Evolutionary conservation across 108 stramenopile species (phyloP).

Genomic region (Fistulifera pelliculosa): DNA sequence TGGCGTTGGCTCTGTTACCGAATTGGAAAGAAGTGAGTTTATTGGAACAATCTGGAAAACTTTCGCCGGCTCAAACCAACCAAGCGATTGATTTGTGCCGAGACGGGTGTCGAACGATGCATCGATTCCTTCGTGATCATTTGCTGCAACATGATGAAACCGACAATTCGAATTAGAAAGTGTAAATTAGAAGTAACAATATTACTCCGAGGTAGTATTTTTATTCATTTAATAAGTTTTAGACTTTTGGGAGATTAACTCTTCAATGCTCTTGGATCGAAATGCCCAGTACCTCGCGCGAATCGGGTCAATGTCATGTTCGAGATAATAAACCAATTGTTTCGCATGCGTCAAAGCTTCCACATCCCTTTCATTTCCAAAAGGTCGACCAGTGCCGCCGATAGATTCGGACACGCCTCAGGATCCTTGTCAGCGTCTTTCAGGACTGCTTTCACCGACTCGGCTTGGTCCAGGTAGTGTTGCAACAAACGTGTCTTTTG

Average conservation of each 20-base stretch:
- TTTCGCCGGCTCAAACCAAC: constrained; percentile 29
- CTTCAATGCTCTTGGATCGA: constrained; percentile 22
- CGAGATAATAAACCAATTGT: constrained; percentile 14
- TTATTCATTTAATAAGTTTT: background rate
- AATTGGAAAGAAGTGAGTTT: constrained; percentile 74
- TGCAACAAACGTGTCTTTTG: background rate
- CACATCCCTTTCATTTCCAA: constrained; percentile 38
- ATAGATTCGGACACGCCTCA: constrained; percentile 36
- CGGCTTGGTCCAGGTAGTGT: constrained; percentile 15
- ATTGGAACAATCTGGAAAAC: constrained; percentile 61
- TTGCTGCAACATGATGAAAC: constrained; percentile 14
- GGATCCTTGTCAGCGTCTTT: constrained; percentile 20
- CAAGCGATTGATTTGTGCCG: constrained; percentile 69
- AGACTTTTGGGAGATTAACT: background rate
- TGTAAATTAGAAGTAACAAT: background rate
- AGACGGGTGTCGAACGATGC: constrained; percentile 69
- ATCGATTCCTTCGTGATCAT: constrained; percentile 63
- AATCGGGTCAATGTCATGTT: constrained; percentile 42
- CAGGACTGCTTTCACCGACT: constrained; percentile 5
- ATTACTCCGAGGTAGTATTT: background rate
- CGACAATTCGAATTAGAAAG: background rate
- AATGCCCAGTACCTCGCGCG: constrained; percentile 75
- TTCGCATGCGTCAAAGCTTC: constrained; percentile 34
- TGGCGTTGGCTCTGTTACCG: constrained; percentile 57
- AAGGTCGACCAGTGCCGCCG: constrained; percentile 62